Percentiles rank a stretch among this genome's conserved stretches.
phyloP scores from a whole-genome alignment of 192 early-diverging fungal species.

The Coemansia sp. region DNA sequence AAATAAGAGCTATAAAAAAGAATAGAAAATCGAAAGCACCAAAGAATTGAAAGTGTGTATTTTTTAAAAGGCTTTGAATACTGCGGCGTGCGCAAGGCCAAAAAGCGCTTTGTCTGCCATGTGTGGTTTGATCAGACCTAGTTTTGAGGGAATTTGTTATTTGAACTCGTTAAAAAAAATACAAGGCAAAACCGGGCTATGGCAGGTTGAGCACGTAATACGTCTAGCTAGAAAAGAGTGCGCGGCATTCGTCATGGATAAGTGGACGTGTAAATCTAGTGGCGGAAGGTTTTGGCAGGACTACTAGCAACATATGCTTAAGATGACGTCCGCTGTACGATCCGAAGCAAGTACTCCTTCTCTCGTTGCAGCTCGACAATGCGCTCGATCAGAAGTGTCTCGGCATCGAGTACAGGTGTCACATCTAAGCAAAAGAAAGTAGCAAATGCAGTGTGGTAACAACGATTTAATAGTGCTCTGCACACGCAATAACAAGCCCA shows the following conservation, averaged over 20 bases:
- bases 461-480: background rate
- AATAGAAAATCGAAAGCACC: too few species aligned
- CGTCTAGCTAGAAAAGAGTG: background rate
- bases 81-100: background rate
- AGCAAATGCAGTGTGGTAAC: background rate
- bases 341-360: conserved; percentile 24
- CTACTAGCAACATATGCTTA: background rate
- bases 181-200: background rate
- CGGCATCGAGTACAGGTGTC: background rate
- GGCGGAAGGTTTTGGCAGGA: background rate
- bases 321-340: conserved; percentile 17
- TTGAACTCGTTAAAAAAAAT: background rate
- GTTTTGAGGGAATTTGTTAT: background rate
- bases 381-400: conserved; percentile 3
- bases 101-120: background rate
- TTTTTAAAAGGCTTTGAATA: background rate
- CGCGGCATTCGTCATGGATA: background rate
- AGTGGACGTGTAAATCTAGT: background rate
- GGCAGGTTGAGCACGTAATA: background rate
- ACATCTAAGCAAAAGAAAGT: background rate
- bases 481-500: background rate
- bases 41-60: background rate
- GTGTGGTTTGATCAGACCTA: background rate
- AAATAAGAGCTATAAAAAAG: too few species aligned
- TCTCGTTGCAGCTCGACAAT: conserved; percentile 24